Conservation (phyloP, 192 early-diverging fungal species). For the Pecoramyces ruminantium region DNA sequence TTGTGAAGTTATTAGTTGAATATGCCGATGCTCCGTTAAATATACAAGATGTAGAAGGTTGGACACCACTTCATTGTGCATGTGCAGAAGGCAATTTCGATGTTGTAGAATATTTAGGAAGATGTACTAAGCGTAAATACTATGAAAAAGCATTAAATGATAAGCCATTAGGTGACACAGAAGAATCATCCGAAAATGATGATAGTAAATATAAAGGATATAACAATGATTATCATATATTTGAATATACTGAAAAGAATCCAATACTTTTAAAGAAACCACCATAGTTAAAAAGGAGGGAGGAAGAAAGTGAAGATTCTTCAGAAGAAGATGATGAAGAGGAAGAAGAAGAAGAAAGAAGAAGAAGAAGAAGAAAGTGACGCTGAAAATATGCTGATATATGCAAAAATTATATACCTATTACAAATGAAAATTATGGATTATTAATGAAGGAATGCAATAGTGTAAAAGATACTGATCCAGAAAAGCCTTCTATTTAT, state of each 20-base stretch:
- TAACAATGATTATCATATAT: not conserved
- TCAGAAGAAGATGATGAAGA: not conserved
- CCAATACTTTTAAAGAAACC: not conserved
- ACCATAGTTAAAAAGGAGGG: not conserved
- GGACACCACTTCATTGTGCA: conserved; percentile 54
- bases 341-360: not conserved
- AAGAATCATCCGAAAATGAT: not conserved
- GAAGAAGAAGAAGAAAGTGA: not conserved
- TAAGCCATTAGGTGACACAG: not conserved
- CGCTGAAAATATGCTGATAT: not conserved
- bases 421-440: not conserved
- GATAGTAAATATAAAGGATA: not conserved
- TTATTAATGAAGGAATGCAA: not conserved
- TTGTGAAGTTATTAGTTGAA: conserved; percentile 12
- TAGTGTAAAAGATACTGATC: not conserved
- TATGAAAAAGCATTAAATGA: not conserved
- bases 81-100: conserved; percentile 41
- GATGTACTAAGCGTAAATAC: not conserved
- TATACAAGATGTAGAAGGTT: conserved; percentile 27
- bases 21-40: conserved; percentile 13
- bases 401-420: not conserved
- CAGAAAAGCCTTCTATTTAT: not conserved
- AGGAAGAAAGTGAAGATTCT: not conserved
- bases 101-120: conserved; percentile 11
- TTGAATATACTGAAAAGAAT: not conserved